phyloP scores from a whole-genome alignment of 78 protist species.

The Emiliania huxleyi region DNA sequence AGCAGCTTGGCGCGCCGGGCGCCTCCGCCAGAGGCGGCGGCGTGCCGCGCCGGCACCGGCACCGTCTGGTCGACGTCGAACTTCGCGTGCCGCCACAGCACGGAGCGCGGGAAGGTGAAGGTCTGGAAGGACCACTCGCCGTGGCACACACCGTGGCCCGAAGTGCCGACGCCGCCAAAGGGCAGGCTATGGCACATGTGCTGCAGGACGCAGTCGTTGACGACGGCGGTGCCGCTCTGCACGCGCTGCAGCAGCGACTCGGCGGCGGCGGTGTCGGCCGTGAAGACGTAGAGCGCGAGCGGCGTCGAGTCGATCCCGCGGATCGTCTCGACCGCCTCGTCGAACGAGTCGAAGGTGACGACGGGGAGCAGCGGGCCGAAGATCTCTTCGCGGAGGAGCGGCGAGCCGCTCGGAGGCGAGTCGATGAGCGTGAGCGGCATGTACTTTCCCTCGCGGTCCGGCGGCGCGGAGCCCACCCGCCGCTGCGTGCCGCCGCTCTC shows the following conservation, averaged over 20 bases:
- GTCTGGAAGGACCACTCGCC: conserved; percentile 69
- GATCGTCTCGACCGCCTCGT: conserved; percentile 61
- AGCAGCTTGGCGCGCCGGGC: too few species aligned
- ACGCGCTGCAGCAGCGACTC: not conserved
- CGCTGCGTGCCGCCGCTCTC: too few species aligned
- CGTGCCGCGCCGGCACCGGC: too few species aligned
- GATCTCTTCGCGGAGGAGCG: conserved; percentile 60
- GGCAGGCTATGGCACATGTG: conserved; percentile 60
- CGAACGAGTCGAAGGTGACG: conserved; percentile 21
- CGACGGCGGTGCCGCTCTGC: conserved; percentile 41
- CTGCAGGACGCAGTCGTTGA: conserved; percentile 67
- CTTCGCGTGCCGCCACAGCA: too few species aligned
- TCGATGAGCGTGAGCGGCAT: too few species aligned
- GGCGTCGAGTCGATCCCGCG: conserved; percentile 59
- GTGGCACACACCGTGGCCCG: conserved; percentile 87
- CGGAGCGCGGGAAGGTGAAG: too few species aligned
- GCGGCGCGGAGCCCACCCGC: too few species aligned
- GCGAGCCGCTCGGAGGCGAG: conserved; percentile 48
- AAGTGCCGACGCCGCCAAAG: conserved; percentile 94
- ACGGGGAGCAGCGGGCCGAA: conserved; percentile 90
- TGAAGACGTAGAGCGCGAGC: conserved; percentile 81
- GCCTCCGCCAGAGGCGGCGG: too few species aligned
- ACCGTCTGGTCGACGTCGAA: too few species aligned
- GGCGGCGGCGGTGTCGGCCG: conserved; percentile 6
- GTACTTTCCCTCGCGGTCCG: too few species aligned